Base-by-base conservation (phyloP, 2,329 filamentous ascomycete genomes). In the Teratosphaeria destructans region DNA sequence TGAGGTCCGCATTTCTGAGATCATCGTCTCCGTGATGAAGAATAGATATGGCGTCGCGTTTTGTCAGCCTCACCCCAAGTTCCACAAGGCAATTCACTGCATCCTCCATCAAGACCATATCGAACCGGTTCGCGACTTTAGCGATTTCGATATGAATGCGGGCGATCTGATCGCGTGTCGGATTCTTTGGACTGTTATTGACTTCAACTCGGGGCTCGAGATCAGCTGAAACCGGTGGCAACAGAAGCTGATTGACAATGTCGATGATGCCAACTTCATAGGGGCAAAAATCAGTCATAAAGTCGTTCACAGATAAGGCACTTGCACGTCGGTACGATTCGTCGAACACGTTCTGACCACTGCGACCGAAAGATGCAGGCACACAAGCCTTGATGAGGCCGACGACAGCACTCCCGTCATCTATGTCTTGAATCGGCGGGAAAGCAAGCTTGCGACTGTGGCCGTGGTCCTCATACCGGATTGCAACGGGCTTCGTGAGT, bases 261-360 rank as follows among this genome's bases (percentile, higher is more conserved):
- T 82, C 77, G 2, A 85, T 64, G n/a, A 86, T 81, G 0, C 81
- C 80, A 6, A 74, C 65, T 11, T 78, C 71, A 3, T 81, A 79
- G 0, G 81, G 82, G 56, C 77, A 75, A 63, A 85, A 83, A 58
- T 71, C 77, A 1, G 65, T 65, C 26, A 37, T 26, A 57, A 85
- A 85, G 0, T 69, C 63, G 0, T 69, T 56, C 0, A 67, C 60
- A n/a, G 82, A 77, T n/a, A 85, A 65, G 65, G 82, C 80, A 0
- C 70, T 67, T 0, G 82, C 82, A 60, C 79, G 80, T 19, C 82
- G 76, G 60, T 84, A 83, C 0, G 68, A 67, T 58, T 80, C 77
- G 60, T 85, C 81, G 1, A 78, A 67, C 0, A 84, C 73, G 59
- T 82, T 75, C 60, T 80, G 37, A 1, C 73, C 72, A 0, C 72